Evolutionary conservation across 129 eudicot species (phyloP), one percentile per base, ranked within the genome.

Genomic region (Lactuca saligna): DNA sequence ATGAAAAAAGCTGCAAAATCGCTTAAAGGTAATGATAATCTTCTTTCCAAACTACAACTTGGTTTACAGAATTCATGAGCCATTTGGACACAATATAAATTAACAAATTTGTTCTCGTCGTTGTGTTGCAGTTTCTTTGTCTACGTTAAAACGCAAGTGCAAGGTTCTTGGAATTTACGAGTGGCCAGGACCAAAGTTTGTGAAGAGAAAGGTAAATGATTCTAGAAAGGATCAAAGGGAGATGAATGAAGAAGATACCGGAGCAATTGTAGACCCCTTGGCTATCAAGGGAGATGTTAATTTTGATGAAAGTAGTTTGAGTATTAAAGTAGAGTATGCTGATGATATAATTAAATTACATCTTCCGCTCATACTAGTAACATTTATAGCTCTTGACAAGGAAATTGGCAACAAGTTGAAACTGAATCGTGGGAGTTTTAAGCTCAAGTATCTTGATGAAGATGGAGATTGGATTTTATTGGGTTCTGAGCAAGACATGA

Each of bases 391-490:
- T 33, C 17, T 58, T 55, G 61, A 56, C 44, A 51, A 69, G 16
- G 63, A 63, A 39, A 64, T 82, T 66, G 68, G 68, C 4, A 64
- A 69, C 48, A 73, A 53, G 68, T 60, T 73, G 3, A 33, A 73
- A 17, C 68, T 78, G n/a, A 57, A 48, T 20, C 25, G 7, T 0
- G 71, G 74, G 32, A 63, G 25, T 9, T 72, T 61, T 42, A 66
- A 63, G 58, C 69, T 81, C 63, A 67, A 68, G 42, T 73, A 82
- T 12, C 56, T 34, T 46, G 86, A 82, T 32, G 80, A 73, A 17
- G 83, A 69, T 29, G 42, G 51, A 6, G 83, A 78, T 9, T 59
- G 71, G 83, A 74, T 82, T 33, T 16, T 35, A 25, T 25, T 82
- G 16, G 54, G 60, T 12, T 78, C 77, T 20, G 80, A 82, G 11